A percentile compares a stretch with the other conserved stretches of the same genome.
These are phyloP conservation scores for Scleroderma citrinum DNA, from an alignment of 768 basidiomycete genomes.

Conservation along the genomic window DNA sequence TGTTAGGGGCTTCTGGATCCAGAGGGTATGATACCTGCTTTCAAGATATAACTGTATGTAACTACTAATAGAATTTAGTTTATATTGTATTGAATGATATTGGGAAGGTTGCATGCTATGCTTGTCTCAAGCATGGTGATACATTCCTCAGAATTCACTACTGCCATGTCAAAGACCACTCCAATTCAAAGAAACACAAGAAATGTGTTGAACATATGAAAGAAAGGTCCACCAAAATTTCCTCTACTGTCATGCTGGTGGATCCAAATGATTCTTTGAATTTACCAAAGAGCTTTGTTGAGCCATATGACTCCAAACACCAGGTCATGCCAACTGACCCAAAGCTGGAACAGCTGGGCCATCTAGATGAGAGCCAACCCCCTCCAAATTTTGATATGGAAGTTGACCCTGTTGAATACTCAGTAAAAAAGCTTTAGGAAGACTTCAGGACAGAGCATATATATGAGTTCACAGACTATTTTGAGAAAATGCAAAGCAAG, in stretches of 20 bases:
- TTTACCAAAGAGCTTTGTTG: too few relatives aligned
- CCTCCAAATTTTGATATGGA: neutral
- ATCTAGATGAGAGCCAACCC: too few relatives aligned
- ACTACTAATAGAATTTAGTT: too few relatives aligned
- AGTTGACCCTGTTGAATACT: neutral
- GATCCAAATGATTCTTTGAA: neutral
- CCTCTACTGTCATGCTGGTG: neutral
- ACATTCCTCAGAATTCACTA: neutral
- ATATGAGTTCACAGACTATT: constrained; percentile 8
- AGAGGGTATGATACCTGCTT: too few relatives aligned
- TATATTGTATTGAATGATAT: neutral
- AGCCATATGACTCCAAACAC: too few relatives aligned
- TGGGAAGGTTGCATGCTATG: neutral
- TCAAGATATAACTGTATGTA: too few relatives aligned
- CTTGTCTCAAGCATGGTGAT: neutral
- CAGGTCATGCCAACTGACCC: too few relatives aligned
- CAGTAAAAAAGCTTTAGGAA: constrained; percentile 1
- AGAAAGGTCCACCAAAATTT: neutral
- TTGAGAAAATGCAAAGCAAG: constrained; percentile 5
- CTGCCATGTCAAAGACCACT: neutral
- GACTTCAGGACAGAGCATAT: neutral
- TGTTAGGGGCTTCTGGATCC: too few relatives aligned
- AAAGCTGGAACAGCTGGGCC: too few relatives aligned
- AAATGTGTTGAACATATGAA: neutral
- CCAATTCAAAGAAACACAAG: neutral